phyloP scores from a whole-genome alignment of 179 eudicot genomes.

The Vitellaria paradoxa region DNA sequence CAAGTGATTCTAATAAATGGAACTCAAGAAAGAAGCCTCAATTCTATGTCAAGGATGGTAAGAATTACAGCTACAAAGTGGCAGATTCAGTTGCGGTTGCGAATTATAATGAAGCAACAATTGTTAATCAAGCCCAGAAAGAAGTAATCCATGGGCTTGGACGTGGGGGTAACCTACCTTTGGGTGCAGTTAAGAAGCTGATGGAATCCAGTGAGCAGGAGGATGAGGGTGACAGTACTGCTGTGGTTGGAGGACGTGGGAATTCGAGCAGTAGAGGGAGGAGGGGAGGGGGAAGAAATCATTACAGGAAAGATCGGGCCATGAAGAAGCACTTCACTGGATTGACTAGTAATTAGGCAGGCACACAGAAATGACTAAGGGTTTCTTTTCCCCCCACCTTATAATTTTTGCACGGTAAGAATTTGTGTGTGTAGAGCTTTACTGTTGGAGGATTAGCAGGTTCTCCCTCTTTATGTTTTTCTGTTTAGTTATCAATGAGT shows the following conservation, averaged over 20 bases:
- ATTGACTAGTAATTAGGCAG: conserved; percentile 46
- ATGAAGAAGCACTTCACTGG: conserved; percentile 68
- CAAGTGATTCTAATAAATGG: conserved; percentile 58
- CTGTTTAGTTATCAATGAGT: too few relatives aligned
- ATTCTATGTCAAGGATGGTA: conserved; percentile 91
- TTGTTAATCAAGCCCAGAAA: conserved; percentile 60
- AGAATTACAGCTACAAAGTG: conserved; percentile 93
- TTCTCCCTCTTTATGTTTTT: too few relatives aligned
- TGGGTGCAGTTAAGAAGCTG: conserved; percentile 58
- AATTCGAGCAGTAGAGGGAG: conserved; percentile 39
- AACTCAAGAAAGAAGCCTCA: conserved; percentile 72
- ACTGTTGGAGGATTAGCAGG: too few relatives aligned
- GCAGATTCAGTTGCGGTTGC: conserved; percentile 83
- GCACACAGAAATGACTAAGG: background rate
- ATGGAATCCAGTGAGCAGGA: conserved; percentile 39
- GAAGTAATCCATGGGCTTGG: conserved; percentile 86
- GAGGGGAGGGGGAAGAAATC: conserved; percentile 49
- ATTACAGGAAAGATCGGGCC: conserved; percentile 62
- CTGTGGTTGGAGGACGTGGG: conserved; percentile 35
- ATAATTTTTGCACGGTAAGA: background rate
- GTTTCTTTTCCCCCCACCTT: background rate
- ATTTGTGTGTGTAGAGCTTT: background rate
- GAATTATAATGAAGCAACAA: conserved; percentile 62
- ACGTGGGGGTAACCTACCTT: conserved; percentile 84
- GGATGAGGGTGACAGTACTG: conserved; percentile 24